These are phyloP conservation scores for Suillus paluster DNA, from an alignment of 768 basidiomycete genomes.

Conservation along the genomic window DNA sequence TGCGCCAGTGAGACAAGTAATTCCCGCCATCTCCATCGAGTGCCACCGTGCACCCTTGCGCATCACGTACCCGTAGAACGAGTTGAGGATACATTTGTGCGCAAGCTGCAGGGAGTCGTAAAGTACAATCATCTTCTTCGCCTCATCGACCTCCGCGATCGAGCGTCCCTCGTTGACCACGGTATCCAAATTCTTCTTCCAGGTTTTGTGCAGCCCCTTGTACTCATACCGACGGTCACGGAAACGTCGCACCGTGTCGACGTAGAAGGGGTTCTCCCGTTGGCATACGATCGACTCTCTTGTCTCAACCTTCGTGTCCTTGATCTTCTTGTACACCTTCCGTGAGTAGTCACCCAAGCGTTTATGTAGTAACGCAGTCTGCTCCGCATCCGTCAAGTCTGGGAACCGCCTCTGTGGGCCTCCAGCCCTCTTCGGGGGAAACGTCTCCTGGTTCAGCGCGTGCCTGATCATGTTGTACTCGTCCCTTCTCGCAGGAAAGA, in stretches of 20 bases:
- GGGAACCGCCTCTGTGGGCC: slow-evolving; percentile 78
- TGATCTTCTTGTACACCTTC: slow-evolving; percentile 98
- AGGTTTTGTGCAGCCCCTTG: slow-evolving; percentile 97
- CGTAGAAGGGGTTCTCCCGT: slow-evolving; percentile 97
- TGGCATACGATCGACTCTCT: slow-evolving; percentile 97
- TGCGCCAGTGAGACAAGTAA: slow-evolving; percentile 97
- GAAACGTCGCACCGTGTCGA: slow-evolving; percentile 96
- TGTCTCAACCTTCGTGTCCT: slow-evolving; percentile 94
- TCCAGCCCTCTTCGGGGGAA: slow-evolving; percentile 80
- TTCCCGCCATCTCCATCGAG: slow-evolving; percentile 99
- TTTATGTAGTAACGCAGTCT: slow-evolving; percentile 92
- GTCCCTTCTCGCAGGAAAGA: slow-evolving; percentile 95
- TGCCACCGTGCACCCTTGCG: slow-evolving; percentile 99
- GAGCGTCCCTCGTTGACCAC: slow-evolving; percentile 68
- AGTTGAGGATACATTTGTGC: slow-evolving; percentile 99
- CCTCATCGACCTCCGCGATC: slow-evolving; percentile 90
- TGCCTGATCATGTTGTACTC: slow-evolving; percentile 99
- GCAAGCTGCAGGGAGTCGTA: slow-evolving; percentile 99
- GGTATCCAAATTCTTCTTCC: slow-evolving; percentile 97
- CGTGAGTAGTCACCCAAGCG: slow-evolving; percentile 98
- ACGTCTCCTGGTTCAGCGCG: slow-evolving; percentile 91
- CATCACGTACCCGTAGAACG: slow-evolving; percentile 99
- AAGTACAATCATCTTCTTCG: slow-evolving; percentile 98
- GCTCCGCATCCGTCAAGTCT: slow-evolving; percentile 84
- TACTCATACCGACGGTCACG: slow-evolving; percentile 98